Conservation (phyloP, 768 basidiomycete genomes). For the Megacollybia marginata region DNA sequence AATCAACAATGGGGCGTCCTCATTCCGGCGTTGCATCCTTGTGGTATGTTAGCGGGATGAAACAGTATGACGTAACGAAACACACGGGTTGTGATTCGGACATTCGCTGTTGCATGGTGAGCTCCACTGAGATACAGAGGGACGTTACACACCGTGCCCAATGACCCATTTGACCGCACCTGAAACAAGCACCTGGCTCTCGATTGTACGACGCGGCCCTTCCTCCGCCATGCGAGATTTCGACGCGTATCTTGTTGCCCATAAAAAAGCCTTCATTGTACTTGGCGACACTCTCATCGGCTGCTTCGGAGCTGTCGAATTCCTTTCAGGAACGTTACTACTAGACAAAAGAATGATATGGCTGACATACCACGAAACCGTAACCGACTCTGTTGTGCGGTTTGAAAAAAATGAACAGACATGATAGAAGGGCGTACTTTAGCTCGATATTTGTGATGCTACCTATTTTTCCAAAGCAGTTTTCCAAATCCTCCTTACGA, state of each 20-base stretch:
- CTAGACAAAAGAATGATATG: conserved; percentile 1
- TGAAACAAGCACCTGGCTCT: conserved; percentile 87
- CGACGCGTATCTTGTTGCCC: conserved; percentile 89
- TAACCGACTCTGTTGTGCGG: conserved; percentile 59
- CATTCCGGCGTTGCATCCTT: conserved; percentile 32
- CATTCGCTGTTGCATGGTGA: conserved; percentile 50
- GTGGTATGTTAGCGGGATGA: too few species aligned
- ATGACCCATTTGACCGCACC: conserved; percentile 78
- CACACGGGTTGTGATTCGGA: conserved; percentile 53
- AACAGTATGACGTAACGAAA: conserved; percentile 7
- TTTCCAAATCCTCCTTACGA: conserved; percentile 76
- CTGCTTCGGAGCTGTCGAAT: conserved; percentile 75
- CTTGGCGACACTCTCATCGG: conserved; percentile 81
- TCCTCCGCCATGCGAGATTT: conserved; percentile 78
- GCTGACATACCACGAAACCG: conserved; percentile 68
- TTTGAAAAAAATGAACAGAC: conserved; percentile 5
- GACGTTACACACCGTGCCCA: conserved; percentile 68
- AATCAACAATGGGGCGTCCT: conserved; percentile 41
- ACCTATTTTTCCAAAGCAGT: conserved; percentile 83
- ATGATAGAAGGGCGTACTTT: conserved; percentile 48
- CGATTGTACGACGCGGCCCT: conserved; percentile 73
- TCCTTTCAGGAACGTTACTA: conserved; percentile 38
- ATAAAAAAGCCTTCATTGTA: conserved; percentile 88
- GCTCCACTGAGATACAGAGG: not conserved
- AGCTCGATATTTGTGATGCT: conserved; percentile 70